A percentile compares a stretch with the other conserved stretches of the same genome.
These are phyloP conservation scores for Juglanconis oblonga DNA, from an alignment of 2,329 filamentous ascomycete species.

Conservation along the genomic window DNA sequence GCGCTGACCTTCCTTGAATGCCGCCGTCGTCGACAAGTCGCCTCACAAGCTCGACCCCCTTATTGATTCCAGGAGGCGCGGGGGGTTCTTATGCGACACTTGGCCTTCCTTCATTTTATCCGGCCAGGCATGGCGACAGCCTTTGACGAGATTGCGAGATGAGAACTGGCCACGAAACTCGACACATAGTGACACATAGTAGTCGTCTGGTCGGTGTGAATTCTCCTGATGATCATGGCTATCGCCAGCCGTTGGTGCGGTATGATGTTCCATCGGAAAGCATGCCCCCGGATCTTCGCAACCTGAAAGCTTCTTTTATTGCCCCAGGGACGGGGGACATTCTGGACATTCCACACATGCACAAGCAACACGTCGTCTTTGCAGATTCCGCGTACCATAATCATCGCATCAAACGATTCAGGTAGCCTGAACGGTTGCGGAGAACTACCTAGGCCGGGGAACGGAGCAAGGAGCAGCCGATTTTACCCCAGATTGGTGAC, in stretches of 20 bases:
- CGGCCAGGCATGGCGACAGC: background rate
- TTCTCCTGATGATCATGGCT: background rate
- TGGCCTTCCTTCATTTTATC: background rate
- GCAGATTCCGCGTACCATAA: slow-evolving; percentile 6
- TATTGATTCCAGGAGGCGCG: background rate
- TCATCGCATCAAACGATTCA: slow-evolving; percentile 13
- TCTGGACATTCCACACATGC: background rate
- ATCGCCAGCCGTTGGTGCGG: background rate
- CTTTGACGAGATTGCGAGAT: slow-evolving; percentile 8
- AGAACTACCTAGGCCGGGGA: slow-evolving; percentile 5
- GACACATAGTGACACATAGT: too few species aligned
- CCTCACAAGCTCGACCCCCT: background rate
- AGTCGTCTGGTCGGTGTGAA: background rate
- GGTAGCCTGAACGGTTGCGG: slow-evolving; percentile 12
- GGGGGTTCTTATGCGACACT: slow-evolving; percentile 1
- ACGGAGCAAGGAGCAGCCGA: slow-evolving; percentile 13
- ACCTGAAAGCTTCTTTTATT: background rate
- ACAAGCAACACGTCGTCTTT: background rate
- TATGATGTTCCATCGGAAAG: background rate
- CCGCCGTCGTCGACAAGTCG: background rate
- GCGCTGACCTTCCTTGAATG: background rate
- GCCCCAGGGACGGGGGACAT: too few species aligned
- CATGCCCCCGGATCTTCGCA: background rate
- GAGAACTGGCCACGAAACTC: background rate
- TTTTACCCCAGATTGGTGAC: slow-evolving; percentile 19